Evolutionary conservation across 805 yeast genomes (phyloP).

Genomic region (Yamadazyma ubonensis): DNA sequence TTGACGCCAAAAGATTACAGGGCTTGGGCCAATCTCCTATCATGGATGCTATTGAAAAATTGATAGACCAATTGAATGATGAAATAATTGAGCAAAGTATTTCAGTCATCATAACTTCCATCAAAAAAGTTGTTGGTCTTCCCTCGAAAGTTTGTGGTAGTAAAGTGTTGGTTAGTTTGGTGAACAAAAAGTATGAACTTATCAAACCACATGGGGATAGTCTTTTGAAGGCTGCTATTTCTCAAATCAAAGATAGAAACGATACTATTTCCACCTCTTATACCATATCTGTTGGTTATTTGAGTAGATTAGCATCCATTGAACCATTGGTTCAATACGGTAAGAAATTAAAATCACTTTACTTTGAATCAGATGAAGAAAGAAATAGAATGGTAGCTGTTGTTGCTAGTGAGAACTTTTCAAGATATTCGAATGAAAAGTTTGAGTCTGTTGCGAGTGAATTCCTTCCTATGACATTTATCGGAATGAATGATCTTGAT

Average conservation of each 20-base stretch:
- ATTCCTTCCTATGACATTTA: conserved; percentile 73
- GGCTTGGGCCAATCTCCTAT: conserved; percentile 80
- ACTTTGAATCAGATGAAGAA: conserved; percentile 57
- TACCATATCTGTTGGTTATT: conserved; percentile 78
- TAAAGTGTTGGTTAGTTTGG: conserved; percentile 62
- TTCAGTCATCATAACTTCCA: conserved; percentile 49
- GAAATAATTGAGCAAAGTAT: conserved; percentile 49
- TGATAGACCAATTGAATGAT: conserved; percentile 57
- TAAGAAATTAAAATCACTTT: conserved; percentile 47
- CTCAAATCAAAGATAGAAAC: conserved; percentile 68
- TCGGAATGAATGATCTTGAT: conserved; percentile 69
- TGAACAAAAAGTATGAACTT: conserved; percentile 51
- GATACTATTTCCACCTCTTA: conserved; percentile 70
- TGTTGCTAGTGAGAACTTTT: conserved; percentile 60
- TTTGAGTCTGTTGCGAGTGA: conserved; percentile 61
- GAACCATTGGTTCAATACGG: conserved; percentile 56
- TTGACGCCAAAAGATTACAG: conserved; percentile 75
- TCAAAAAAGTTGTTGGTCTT: conserved; percentile 74
- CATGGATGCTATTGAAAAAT: conserved; percentile 78
- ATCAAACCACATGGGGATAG: conserved; percentile 55
- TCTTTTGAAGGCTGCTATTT: conserved; percentile 55
- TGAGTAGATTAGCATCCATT: conserved; percentile 60
- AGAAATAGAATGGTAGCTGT: conserved; percentile 53
- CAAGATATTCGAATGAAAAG: conserved; percentile 65
- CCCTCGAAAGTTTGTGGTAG: conserved; percentile 91